Evolutionary conservation across 2,329 filamentous ascomycete species (phyloP).

Genomic region (Fusarium coicis): DNA sequence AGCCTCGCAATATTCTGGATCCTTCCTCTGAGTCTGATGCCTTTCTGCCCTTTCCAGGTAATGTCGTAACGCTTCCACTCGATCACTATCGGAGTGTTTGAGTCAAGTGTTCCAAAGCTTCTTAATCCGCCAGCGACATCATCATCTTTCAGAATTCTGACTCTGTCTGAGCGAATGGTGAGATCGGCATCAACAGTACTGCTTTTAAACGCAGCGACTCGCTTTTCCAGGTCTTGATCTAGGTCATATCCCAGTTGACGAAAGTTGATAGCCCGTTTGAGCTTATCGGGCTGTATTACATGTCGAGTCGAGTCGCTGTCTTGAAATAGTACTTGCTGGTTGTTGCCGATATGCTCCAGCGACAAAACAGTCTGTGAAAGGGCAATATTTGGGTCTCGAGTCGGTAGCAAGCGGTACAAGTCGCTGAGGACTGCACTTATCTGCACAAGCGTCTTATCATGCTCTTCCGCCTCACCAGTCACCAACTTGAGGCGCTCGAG

Average conservation of each 20-base stretch:
- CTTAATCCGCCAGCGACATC: not conserved
- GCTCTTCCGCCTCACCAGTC: not conserved
- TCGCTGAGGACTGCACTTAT: not conserved
- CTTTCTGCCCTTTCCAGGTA: conserved; percentile 5
- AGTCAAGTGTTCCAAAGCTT: not conserved
- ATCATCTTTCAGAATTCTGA: not conserved
- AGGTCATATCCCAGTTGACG: not conserved
- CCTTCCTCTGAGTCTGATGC: not conserved
- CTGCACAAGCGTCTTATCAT: not conserved
- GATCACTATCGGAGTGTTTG: not conserved
- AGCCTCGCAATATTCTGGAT: conserved; percentile 5
- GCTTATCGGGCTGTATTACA: not conserved
- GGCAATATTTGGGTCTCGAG: not conserved
- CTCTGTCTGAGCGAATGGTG: not conserved
- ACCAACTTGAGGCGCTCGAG: not conserved
- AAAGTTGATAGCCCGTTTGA: not conserved
- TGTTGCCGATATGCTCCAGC: not conserved
- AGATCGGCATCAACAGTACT: not conserved
- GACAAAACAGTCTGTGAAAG: not conserved
- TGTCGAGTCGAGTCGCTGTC: not conserved
- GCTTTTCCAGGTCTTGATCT: not conserved
- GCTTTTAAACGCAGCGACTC: not conserved
- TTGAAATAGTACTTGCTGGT: not conserved
- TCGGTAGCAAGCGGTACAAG: not conserved
- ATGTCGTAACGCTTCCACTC: conserved; percentile 2